These are phyloP conservation scores for Beta vulgaris DNA, from an alignment of 148 eudicot species.

Conservation along the genomic window DNA sequence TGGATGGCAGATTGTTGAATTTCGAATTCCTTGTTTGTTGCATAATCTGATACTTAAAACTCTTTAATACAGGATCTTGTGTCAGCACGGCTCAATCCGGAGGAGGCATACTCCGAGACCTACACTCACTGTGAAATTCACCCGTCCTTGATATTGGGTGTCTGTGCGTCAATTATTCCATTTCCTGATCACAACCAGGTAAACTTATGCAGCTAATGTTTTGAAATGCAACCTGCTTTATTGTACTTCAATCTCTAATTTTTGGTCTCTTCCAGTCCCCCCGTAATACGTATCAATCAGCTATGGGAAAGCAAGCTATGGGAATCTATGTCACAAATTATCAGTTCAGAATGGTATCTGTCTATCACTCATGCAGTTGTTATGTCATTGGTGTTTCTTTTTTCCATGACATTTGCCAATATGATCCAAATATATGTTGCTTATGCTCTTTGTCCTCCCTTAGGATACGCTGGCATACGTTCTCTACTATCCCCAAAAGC, in stretches of 20 bases:
- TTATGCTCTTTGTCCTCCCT: slow-evolving; percentile 2
- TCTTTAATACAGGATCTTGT: slow-evolving; percentile 68
- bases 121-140: slow-evolving; percentile 99
- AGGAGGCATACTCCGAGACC: slow-evolving; percentile 87
- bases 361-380: neutral
- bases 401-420: neutral
- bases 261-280: slow-evolving; percentile 63
- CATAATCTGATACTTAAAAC: neutral
- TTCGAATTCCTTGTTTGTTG: neutral
- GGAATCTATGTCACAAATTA: slow-evolving; percentile 97
- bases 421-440: neutral
- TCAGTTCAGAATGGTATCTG: slow-evolving; percentile 88
- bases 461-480: slow-evolving; percentile 99
- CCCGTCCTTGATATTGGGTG: slow-evolving; percentile 93
- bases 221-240: neutral
- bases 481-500: slow-evolving; percentile 95
- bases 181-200: slow-evolving; percentile 99
- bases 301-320: slow-evolving; percentile 99
- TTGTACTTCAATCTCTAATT: slow-evolving; percentile 19
- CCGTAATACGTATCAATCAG: slow-evolving; percentile 99
- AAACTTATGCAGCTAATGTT: slow-evolving; percentile 7
- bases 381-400: neutral
- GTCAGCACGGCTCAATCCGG: slow-evolving; percentile 71
- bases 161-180: slow-evolving; percentile 98
- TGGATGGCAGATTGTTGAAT: neutral